Evolutionary conservation across 768 basidiomycete species (phyloP), one percentile per base, ranked within the genome.

Genomic region (Hypsizygus marmoreus): DNA sequence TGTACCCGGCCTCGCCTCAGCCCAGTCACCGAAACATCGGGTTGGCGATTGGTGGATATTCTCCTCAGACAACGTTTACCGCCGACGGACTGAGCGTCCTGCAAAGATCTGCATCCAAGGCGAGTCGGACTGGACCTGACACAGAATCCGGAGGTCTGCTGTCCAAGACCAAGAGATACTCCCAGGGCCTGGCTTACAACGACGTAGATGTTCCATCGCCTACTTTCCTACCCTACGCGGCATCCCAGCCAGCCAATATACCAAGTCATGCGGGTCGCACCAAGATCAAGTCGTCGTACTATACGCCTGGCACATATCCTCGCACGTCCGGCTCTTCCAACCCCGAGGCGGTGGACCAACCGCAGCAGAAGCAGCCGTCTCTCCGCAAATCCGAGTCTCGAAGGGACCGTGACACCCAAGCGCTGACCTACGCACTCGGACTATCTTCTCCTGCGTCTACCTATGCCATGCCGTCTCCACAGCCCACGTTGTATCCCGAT

Each of bases 241-340:
- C 32, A 47, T 55, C 54, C 5, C 62, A 58, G 32, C 62, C 61
- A 39, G 50, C 46, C 25, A 66, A 56, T 37, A 51, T 56, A 32
- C 42, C 53, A 12, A 58, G 49, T 10, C 45, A 48, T 16, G 79
- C 77, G 45, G 81, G 86, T 29, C 80, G 86, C 28, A 78, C 76
- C 36, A 78, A 77, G 26, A 82, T 88, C 53, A 84, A 86, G 60
- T 86, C 85, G 7, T 75, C 84, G 5, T 85, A 88, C 56, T 81
- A 79, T 47, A 74, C 77, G 7, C 72, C 77, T 4, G 73, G 79
- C 5, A 62, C 71, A 29, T 76, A 80, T 63, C 74, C 77, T 57
- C 81, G 81, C 31, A 69, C 71, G 20, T 84, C 84, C 14, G 64
- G 74, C 32, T 68, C 73, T 24, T 51, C 68, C 17, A 58, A 68